A percentile compares a stretch with the other conserved stretches of the same genome.
phyloP scores from a whole-genome alignment of 768 basidiomycete species.

The Serendipita sp. region DNA sequence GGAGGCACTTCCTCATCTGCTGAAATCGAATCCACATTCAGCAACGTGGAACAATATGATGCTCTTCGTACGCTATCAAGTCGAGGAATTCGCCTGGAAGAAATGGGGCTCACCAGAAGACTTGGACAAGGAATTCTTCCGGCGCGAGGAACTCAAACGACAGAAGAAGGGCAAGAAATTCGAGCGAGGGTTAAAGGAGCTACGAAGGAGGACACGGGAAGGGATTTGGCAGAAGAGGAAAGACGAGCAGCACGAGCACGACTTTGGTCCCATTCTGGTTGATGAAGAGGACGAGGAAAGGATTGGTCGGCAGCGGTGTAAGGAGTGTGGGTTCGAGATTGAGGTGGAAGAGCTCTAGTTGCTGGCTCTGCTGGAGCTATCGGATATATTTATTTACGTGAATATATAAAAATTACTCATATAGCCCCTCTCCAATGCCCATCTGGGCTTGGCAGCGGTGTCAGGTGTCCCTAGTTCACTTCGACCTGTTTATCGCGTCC shows the following conservation, averaged over 20 bases:
- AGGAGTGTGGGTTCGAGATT: constrained; percentile 79
- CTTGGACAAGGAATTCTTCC: constrained; percentile 74
- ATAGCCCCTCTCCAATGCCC: too few species aligned
- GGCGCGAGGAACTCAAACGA: constrained; percentile 63
- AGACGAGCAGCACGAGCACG: constrained; percentile 79
- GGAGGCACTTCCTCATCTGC: constrained; percentile 78
- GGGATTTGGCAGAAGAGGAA: constrained; percentile 77
- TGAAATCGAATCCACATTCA: constrained; percentile 89
- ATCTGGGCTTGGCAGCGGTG: too few species aligned
- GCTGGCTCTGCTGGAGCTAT: not conserved
- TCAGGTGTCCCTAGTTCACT: too few species aligned
- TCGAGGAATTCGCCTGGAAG: constrained; percentile 92
- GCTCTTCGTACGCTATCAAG: constrained; percentile 85
- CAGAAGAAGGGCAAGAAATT: constrained; percentile 90
- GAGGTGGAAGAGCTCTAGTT: constrained; percentile 67
- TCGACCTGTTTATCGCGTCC: too few species aligned
- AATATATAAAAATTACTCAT: not conserved
- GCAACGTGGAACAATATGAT: constrained; percentile 98
- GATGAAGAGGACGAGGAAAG: constrained; percentile 32
- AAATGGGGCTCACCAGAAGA: constrained; percentile 95
- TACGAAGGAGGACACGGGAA: constrained; percentile 72
- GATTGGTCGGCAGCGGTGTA: constrained; percentile 50
- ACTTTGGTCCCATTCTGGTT: constrained; percentile 44
- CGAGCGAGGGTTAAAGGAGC: constrained; percentile 71
- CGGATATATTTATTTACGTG: not conserved